Conservation (phyloP, 2,329 filamentous ascomycete genomes). For the Fusarium subtropicale region DNA sequence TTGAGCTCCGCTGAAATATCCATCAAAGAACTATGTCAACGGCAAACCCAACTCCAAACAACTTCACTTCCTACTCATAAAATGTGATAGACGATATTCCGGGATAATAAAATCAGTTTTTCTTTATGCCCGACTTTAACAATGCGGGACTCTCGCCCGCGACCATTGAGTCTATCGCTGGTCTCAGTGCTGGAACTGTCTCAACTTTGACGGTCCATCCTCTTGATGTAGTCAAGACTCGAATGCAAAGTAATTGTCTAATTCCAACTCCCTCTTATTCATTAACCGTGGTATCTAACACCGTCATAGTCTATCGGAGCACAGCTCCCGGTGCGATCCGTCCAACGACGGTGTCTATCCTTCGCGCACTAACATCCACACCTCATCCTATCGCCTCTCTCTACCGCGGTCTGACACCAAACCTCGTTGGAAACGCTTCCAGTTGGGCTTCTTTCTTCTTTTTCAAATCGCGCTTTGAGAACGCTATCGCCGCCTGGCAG, state of each 20-base stretch:
- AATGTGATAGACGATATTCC: constrained; percentile 44
- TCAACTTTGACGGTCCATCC: constrained; percentile 91
- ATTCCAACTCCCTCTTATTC: no score
- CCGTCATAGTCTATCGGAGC: constrained; percentile 62
- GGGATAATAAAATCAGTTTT: constrained; percentile 1
- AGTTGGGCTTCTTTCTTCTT: constrained; percentile 96
- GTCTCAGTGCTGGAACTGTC: constrained; percentile 87
- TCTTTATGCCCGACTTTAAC: constrained; percentile 60
- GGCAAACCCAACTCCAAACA: not conserved
- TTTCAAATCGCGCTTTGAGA: constrained; percentile 70
- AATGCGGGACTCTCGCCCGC: constrained; percentile 77
- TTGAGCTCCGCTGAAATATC: constrained; percentile 35
- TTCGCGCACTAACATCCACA: constrained; percentile 61
- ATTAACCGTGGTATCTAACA: constrained; percentile 4
- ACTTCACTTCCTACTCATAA: constrained; percentile 17
- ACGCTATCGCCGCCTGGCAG: constrained; percentile 52
- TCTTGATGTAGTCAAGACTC: constrained; percentile 95
- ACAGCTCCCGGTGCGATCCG: constrained; percentile 53
- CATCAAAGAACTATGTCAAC: constrained; percentile 32
- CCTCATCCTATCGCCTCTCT: constrained; percentile 74
- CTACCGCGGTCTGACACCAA: constrained; percentile 91
- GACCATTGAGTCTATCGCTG: constrained; percentile 86
- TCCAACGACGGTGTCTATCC: constrained; percentile 63
- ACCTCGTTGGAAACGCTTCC: constrained; percentile 88
- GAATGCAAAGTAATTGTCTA: constrained; percentile 79